Conservation (phyloP, 1,139 yeast species). For the Zygosaccharomyces pseudobailii region DNA sequence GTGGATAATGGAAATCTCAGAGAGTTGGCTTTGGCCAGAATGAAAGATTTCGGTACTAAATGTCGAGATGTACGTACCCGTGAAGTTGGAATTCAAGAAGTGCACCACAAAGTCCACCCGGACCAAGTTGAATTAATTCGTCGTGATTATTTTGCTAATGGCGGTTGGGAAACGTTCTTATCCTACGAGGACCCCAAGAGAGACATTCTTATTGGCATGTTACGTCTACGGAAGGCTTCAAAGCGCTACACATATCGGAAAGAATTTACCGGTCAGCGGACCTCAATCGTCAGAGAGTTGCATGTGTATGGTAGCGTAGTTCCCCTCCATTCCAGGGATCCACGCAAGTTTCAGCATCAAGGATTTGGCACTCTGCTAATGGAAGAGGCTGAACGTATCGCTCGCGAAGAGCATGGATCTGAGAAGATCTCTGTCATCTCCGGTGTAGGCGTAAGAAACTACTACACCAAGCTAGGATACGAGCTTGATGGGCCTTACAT, state of each 20-base stretch:
- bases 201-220: slow-evolving; percentile 87
- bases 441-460: slow-evolving; percentile 97
- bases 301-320: slow-evolving; percentile 98
- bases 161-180: slow-evolving; percentile 98
- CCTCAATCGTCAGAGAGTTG: slow-evolving; percentile 90
- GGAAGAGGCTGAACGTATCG: slow-evolving; percentile 98
- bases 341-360: slow-evolving; percentile 97
- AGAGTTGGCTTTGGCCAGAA: slow-evolving; percentile 91
- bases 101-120: slow-evolving; percentile 94
- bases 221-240: slow-evolving; percentile 83
- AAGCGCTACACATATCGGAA: slow-evolving; percentile 87
- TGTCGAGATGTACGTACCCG: slow-evolving; percentile 98
- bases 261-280: slow-evolving; percentile 77
- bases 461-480: slow-evolving; percentile 88
- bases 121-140: slow-evolving; percentile 95
- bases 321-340: slow-evolving; percentile 95
- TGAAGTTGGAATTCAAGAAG: slow-evolving; percentile 98
- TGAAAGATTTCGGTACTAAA: slow-evolving; percentile 95
- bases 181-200: slow-evolving; percentile 97
- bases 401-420: slow-evolving; percentile 92
- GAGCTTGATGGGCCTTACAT: slow-evolving; percentile 92
- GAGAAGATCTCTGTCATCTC: slow-evolving; percentile 87
- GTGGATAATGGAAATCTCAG: slow-evolving; percentile 96
- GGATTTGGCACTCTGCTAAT: slow-evolving; percentile 95
- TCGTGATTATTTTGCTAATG: slow-evolving; percentile 95